Evolutionary conservation across 495 filamentous ascomycete species (phyloP), one percentile per base, ranked within the genome.

Genomic region (Penicillium coprophilum): DNA sequence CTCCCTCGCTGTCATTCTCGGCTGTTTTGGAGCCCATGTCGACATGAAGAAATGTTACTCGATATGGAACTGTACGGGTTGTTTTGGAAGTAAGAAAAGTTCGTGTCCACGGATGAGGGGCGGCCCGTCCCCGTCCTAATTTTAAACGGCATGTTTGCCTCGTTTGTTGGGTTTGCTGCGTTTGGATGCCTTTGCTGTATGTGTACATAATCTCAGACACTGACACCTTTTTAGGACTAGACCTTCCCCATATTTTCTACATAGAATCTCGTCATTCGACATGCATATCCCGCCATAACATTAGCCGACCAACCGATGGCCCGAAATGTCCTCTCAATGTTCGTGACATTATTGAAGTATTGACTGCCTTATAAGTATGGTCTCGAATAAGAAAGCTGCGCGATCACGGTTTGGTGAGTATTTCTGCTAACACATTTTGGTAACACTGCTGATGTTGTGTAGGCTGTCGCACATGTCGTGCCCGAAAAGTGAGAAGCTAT

Each of bases 21-120:
- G 47, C 53, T 50, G 68, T 63, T 44, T 67, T 67, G 7, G 68
- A 64, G 46, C 68, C 68, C 68, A 71, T 71, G 31, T 61, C 59
- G 36, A 69, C 57, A 70, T 70, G 20, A 60, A 61, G 55, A 30
- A 24, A 31, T 20, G 19, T 10, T 3, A 36, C 13, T 41, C 11
- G 17, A 12, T 15, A 34, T 15, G 13, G 4, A 13, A 36, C 32
- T 36, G 32, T 36, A 36, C 2, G 30, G 13, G n/a, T 7, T 34
- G 6, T 15, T 12, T 34, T 27, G 24, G 24, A 27, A n/a, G 13
- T 15, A 36, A 36, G 32, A 6, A 36, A n/a, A 36, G 13, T 36
- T 36, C 13, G 32, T 6, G 4, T n/a, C 13, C 6, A 6, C 13
- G 13, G 13, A 13, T 36, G 32, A 10, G 10, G 30, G 30, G 4